Base-by-base conservation (phyloP, 192 early-diverging fungal species). In the Entomortierella beljakovae region DNA sequence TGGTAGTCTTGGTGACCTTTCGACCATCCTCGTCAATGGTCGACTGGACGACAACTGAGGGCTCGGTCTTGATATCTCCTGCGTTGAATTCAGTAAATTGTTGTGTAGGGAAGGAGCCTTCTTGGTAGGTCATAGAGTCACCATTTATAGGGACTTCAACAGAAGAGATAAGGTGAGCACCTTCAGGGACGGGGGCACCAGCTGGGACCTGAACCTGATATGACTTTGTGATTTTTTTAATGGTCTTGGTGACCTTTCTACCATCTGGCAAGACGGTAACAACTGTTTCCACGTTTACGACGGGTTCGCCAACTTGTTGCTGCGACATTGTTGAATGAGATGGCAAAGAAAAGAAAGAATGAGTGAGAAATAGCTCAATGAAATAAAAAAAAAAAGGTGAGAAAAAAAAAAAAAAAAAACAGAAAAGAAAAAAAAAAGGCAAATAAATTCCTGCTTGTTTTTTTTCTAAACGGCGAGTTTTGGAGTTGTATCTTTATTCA, bases 171-270 rank as follows among this genome's bases (percentile, higher is more conserved):
- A 70, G 62, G 23, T 31, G 37, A 0, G 75, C 75, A 25, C 75
- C 75, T 31, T 61, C 59, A 11, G 75, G 75, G 2, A 79, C 54
- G 6, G 75, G 75, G 6, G 67, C 65, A 9, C 75, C 75, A 22
- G 75, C 67, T 1, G 75, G 75, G 35, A 79, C 75, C 61, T 79
- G 53, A 55, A 79, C 67, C 62, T 79, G 75, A 35, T 79, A 69
- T 43, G 54, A 53, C 35, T 74, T 62, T 20, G 71, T 74, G 22
- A 61, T 74, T 48, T 66, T 74, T 37, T 74, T 79, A 49, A 65
- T 69, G 6, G 67, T 79, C 68, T 79, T 79, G 32, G 62, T 79
- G 56, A 79, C 75, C 67, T 64, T 79, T 28, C 75, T 61, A 28
- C 75, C 75, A 28, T 79, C 75, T 15, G 75, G 75, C 16, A 79